A percentile compares a stretch with the other conserved stretches of the same genome.
phyloP scores from a whole-genome alignment of 208 protist species.

The Leishmania gerbilli region DNA sequence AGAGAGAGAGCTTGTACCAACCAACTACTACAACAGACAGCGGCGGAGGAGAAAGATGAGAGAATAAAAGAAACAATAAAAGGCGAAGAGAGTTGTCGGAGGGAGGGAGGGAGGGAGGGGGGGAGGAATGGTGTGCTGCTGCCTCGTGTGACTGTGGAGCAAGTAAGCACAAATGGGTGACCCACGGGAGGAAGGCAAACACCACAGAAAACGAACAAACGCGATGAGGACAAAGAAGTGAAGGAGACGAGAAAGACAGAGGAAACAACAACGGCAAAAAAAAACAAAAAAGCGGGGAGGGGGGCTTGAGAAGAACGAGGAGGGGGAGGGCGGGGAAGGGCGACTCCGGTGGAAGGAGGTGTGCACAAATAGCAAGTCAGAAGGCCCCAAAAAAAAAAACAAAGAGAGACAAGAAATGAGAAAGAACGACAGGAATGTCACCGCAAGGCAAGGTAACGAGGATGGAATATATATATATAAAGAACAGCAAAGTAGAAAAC shows the following conservation, averaged over 20 bases:
- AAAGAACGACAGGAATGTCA: not conserved
- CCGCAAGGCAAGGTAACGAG: not conserved
- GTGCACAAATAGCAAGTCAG: not conserved
- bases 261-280: not conserved
- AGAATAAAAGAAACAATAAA: not conserved
- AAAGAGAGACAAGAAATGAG: not conserved
- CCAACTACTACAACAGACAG: not conserved
- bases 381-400: not conserved
- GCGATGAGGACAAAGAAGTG: too few relatives aligned
- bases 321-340: not conserved
- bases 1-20: not conserved
- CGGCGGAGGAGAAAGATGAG: not conserved
- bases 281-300: not conserved
- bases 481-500: not conserved
- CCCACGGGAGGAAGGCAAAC: not conserved
- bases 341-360: not conserved
- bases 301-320: too few relatives aligned
- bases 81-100: not conserved
- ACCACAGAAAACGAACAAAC: not conserved
- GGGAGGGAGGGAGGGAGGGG: not conserved
- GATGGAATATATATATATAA: conserved; percentile 1
- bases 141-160: not conserved
- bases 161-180: not conserved
- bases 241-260: not conserved
- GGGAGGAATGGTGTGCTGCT: not conserved